Evolutionary conservation across 257 asterid species (phyloP).

Genomic region (Salvia hispanica): DNA sequence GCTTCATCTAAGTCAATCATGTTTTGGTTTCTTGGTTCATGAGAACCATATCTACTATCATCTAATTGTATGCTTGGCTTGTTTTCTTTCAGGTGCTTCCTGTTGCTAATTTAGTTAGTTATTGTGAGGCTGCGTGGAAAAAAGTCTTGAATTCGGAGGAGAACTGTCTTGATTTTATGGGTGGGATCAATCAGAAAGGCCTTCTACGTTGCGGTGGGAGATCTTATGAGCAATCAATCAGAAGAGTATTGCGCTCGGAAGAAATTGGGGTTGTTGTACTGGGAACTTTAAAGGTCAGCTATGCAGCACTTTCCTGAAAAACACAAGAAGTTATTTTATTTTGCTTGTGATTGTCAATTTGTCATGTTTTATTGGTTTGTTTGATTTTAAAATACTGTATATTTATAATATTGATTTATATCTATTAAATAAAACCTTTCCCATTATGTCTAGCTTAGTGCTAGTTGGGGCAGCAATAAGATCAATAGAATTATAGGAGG

Average conservation of each 20-base stretch:
- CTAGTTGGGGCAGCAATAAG: background rate
- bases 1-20: constrained; percentile 10
- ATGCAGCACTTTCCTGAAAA: constrained; percentile 19
- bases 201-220: constrained; percentile 56
- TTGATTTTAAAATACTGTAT: constrained; percentile 17
- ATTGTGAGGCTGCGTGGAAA: constrained; percentile 67
- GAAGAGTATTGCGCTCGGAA: constrained; percentile 48
- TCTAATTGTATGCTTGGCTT: constrained; percentile 10
- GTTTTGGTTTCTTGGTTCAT: background rate
- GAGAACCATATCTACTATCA: constrained; percentile 3
- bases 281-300: constrained; percentile 71
- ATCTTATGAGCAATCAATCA: constrained; percentile 46
- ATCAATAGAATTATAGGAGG: background rate
- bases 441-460: constrained; percentile 11
- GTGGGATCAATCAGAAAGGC: constrained; percentile 31
- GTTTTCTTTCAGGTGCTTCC: constrained; percentile 68
- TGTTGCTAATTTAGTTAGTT: constrained; percentile 58
- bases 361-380: constrained; percentile 9
- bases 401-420: constrained; percentile 10
- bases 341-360: constrained; percentile 19
- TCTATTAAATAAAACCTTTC: background rate
- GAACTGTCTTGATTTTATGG: constrained; percentile 32
- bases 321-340: constrained; percentile 15
- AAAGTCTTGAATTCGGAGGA: constrained; percentile 38
- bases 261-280: constrained; percentile 65